A percentile compares a stretch with the other conserved stretches of the same genome.
These are phyloP conservation scores for Saturnispora sanitii DNA, from an alignment of 805 yeast genomes.

Conservation along the genomic window DNA sequence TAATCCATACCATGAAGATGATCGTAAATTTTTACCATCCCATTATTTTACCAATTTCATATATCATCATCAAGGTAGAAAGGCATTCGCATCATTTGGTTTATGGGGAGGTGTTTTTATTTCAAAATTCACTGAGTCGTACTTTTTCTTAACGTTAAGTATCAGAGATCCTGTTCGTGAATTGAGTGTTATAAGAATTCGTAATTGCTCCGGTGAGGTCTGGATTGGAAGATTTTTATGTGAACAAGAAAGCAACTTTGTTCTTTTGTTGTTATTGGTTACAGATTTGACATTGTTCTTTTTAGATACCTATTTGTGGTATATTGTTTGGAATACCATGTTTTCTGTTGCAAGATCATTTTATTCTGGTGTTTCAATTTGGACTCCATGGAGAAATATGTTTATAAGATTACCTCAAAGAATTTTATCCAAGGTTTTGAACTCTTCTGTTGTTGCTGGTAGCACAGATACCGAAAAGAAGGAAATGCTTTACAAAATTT, in stretches of 20 bases:
- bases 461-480: slow-evolving; percentile 52
- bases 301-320: slow-evolving; percentile 51
- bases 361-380: slow-evolving; percentile 42
- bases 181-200: slow-evolving; percentile 33
- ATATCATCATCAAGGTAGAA: slow-evolving; percentile 44
- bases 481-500: slow-evolving; percentile 36
- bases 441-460: slow-evolving; percentile 35
- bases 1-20: slow-evolving; percentile 74
- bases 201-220: slow-evolving; percentile 36
- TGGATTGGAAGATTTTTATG: slow-evolving; percentile 34
- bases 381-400: slow-evolving; percentile 51
- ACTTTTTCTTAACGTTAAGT: slow-evolving; percentile 43
- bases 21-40: slow-evolving; percentile 33
- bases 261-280: slow-evolving; percentile 31
- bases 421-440: slow-evolving; percentile 38
- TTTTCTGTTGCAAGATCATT: slow-evolving; percentile 41
- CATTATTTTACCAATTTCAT: slow-evolving; percentile 33
- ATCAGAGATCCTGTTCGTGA: slow-evolving; percentile 43
- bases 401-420: slow-evolving; percentile 42
- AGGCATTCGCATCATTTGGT: slow-evolving; percentile 53
- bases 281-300: slow-evolving; percentile 42
- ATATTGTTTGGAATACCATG: slow-evolving; percentile 44
- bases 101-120: slow-evolving; percentile 41
- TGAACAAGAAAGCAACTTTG: slow-evolving; percentile 32
- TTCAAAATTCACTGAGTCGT: slow-evolving; percentile 44